Evolutionary conservation across 2,329 filamentous ascomycete genomes (phyloP).

Genomic region (Fusarium sulawesiense): DNA sequence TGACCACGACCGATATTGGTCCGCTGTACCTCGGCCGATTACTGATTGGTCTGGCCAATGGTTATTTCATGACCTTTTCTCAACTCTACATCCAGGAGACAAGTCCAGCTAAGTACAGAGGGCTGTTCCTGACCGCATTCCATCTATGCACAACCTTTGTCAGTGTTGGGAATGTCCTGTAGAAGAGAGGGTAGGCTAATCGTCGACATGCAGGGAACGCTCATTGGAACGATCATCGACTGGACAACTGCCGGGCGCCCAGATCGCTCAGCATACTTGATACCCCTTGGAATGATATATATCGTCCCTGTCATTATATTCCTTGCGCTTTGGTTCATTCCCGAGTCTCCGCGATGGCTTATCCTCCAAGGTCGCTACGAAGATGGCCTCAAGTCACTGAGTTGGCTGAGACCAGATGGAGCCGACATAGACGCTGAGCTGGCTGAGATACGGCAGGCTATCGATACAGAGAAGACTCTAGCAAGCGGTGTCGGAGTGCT

Average conservation of each 20-base stretch:
- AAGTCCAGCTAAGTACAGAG: slow-evolving; percentile 40
- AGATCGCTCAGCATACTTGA: slow-evolving; percentile 38
- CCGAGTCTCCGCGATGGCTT: slow-evolving; percentile 40
- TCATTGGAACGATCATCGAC: slow-evolving; percentile 39
- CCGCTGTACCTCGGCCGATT: slow-evolving; percentile 32
- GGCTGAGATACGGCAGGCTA: slow-evolving; percentile 28
- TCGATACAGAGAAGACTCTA: slow-evolving; percentile 24
- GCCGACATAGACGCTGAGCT: slow-evolving; percentile 28
- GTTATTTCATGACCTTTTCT: slow-evolving; percentile 43
- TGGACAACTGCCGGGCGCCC: slow-evolving; percentile 39
- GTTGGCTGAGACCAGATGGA: slow-evolving; percentile 25
- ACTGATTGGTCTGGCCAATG: slow-evolving; percentile 39
- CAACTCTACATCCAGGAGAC: slow-evolving; percentile 41
- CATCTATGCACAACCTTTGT: slow-evolving; percentile 41
- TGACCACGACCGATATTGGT: slow-evolving; percentile 36
- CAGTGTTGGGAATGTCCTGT: background rate
- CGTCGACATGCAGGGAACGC: slow-evolving; percentile 17
- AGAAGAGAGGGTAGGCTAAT: background rate
- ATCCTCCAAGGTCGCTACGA: slow-evolving; percentile 38
- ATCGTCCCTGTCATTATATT: slow-evolving; percentile 29
- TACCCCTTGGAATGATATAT: slow-evolving; percentile 39
- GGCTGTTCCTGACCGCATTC: slow-evolving; percentile 37
- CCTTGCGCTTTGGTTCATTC: slow-evolving; percentile 30
- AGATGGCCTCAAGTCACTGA: slow-evolving; percentile 29
- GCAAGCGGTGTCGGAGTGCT: slow-evolving; percentile 23